These are phyloP conservation scores for Erysiphe pisi DNA, from an alignment of 2,329 filamentous ascomycete genomes.

Conservation along the genomic window DNA sequence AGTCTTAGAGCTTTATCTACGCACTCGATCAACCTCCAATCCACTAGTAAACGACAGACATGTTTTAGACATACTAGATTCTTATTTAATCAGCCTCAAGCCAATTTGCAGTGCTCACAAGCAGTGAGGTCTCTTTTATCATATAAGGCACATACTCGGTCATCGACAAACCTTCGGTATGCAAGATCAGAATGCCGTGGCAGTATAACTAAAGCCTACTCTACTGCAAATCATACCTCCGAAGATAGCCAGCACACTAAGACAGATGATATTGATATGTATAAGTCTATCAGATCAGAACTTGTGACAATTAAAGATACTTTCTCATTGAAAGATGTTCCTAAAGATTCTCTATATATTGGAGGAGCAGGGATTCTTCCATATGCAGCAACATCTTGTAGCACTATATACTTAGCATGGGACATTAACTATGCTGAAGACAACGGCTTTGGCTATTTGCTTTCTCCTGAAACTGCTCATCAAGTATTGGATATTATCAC, in stretches of 20 bases:
- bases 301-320: constrained; percentile 59
- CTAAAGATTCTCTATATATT: constrained; percentile 55
- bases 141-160: not conserved
- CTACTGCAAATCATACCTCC: not conserved
- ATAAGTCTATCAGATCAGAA: constrained; percentile 41
- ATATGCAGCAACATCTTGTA: constrained; percentile 72
- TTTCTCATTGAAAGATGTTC: constrained; percentile 54
- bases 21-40: not conserved
- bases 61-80: not conserved
- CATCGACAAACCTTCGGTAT: not conserved
- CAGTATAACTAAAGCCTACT: not conserved
- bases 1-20: not conserved
- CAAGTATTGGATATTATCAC: constrained; percentile 64
- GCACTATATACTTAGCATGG: constrained; percentile 73
- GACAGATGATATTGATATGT: not conserved
- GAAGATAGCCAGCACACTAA: not conserved
- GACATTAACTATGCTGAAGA: constrained; percentile 61
- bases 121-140: not conserved
- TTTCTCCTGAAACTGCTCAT: constrained; percentile 59
- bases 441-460: constrained; percentile 51
- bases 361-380: constrained; percentile 71
- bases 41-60: not conserved
- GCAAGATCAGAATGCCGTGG: not conserved
- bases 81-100: not conserved
- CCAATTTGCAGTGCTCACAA: not conserved